phyloP scores from a whole-genome alignment of 176 grass and related monocot species.

The Cenchrus americanus region DNA sequence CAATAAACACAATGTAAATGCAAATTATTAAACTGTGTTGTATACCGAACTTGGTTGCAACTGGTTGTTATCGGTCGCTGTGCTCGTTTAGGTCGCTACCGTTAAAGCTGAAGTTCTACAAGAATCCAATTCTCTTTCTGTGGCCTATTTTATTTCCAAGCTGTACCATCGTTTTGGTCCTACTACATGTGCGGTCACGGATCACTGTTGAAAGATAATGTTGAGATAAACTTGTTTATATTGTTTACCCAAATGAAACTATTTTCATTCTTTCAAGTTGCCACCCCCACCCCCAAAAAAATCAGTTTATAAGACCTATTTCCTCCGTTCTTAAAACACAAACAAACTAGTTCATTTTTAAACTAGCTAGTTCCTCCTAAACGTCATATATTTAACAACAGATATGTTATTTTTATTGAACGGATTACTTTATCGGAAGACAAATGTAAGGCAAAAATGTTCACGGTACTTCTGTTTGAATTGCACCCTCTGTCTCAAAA shows the following conservation, averaged over 20 bases:
- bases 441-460: too few species aligned
- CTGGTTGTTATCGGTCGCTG: neutral
- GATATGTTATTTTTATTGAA: too few species aligned
- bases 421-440: too few species aligned
- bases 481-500: too few species aligned
- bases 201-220: neutral
- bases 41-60: neutral
- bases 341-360: too few species aligned
- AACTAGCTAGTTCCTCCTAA: too few species aligned
- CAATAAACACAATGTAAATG: neutral
- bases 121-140: neutral
- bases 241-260: neutral
- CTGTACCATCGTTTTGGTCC: neutral
- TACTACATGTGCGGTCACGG: neutral
- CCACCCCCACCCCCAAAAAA: too few species aligned
- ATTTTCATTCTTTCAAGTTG: neutral
- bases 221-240: neutral
- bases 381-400: too few species aligned
- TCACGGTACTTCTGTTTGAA: too few species aligned
- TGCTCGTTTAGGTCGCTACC: neutral
- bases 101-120: conserved; percentile 1
- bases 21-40: too few species aligned
- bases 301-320: too few species aligned
- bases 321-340: too few species aligned
- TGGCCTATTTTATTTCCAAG: neutral